phyloP scores from a whole-genome alignment of 176 grass and related monocot genomes.

The Poa pratensis region DNA sequence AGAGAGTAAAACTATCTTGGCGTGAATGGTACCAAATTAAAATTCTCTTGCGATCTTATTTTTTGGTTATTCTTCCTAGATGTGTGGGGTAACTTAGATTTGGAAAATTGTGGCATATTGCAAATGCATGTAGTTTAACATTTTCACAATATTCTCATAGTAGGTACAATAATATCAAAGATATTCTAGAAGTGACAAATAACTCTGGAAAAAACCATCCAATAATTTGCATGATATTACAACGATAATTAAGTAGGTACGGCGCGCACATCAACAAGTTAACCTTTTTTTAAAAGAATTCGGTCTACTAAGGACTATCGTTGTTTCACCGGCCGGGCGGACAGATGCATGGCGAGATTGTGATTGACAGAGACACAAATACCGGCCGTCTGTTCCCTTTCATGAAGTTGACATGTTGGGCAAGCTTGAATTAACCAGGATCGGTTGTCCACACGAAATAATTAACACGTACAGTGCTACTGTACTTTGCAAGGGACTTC shows the following conservation, averaged over 20 bases:
- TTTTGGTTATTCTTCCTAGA: neutral
- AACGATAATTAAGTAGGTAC: neutral
- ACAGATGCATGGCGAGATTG: neutral
- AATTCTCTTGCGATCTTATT: neutral
- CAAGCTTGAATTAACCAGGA: neutral
- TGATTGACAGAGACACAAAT: neutral
- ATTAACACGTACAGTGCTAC: neutral
- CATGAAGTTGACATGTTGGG: neutral
- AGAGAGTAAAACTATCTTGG: neutral
- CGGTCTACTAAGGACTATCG: neutral
- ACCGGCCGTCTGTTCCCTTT: slow-evolving; percentile 1
- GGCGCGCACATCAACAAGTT: neutral
- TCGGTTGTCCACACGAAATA: neutral
- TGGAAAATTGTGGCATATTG: neutral
- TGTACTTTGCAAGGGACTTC: neutral
- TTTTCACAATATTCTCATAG: neutral
- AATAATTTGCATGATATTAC: neutral
- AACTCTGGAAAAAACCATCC: neutral
- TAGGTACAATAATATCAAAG: neutral
- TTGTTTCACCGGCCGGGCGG: neutral
- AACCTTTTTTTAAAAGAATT: neutral
- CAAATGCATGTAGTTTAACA: neutral
- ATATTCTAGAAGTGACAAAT: neutral
- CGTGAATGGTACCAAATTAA: neutral
- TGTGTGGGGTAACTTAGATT: neutral